Percentiles rank a stretch among this genome's conserved stretches.
phyloP scores from a whole-genome alignment of 208 protist species.

The Histomonas meleagridis region DNA sequence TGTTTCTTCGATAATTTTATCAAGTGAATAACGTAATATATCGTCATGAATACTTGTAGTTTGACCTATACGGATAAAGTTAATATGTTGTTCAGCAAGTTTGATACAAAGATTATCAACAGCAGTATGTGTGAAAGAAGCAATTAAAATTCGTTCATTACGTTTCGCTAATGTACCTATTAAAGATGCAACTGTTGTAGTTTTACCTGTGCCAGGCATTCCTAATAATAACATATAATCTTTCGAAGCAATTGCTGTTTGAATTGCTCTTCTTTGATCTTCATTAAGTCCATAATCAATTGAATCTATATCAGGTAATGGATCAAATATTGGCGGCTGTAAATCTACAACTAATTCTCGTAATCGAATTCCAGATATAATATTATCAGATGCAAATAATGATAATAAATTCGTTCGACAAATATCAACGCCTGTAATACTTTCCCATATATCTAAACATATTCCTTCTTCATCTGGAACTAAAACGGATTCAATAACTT shows the following conservation, averaged over 20 bases:
- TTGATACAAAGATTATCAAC: conserved; percentile 59
- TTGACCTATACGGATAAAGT: conserved; percentile 36
- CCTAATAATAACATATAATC: conserved; percentile 45
- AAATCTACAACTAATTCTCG: neutral
- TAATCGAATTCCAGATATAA: neutral
- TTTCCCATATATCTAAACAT: conserved; percentile 14
- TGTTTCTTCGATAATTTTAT: neutral
- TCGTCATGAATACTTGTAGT: neutral
- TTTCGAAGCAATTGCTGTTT: neutral
- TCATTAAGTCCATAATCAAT: conserved; percentile 8
- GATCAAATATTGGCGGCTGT: neutral
- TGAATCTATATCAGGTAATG: neutral
- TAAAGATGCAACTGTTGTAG: conserved; percentile 49
- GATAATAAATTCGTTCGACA: neutral
- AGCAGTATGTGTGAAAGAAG: conserved; percentile 52
- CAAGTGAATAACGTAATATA: neutral
- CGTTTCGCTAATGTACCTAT: conserved; percentile 40
- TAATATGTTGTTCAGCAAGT: conserved; percentile 39
- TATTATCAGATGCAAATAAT: neutral
- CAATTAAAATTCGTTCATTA: conserved; percentile 49
- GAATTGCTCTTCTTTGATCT: conserved; percentile 31
- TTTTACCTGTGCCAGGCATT: conserved; percentile 62
- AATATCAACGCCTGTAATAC: neutral
- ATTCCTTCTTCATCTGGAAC: neutral
- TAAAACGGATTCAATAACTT: neutral